Evolutionary conservation across 106 monocot genomes (phyloP).

Genomic region (Acorus calamus): DNA sequence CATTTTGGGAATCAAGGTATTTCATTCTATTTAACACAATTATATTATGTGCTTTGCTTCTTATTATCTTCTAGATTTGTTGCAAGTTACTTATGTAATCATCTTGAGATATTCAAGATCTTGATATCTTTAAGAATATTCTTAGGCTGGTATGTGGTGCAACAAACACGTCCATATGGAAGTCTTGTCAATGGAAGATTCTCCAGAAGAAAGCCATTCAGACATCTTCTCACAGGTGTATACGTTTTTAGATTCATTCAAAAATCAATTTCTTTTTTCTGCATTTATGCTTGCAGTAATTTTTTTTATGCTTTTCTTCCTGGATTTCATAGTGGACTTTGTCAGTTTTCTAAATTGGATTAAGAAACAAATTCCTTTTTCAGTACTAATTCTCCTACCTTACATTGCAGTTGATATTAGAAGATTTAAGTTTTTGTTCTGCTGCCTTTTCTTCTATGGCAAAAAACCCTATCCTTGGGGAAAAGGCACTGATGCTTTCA

Average conservation of each 20-base stretch:
- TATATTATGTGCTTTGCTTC: neutral
- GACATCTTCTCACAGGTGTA: conserved; percentile 42
- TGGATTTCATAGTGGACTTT: too few relatives aligned
- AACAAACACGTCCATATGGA: conserved; percentile 36
- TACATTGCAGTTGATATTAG: conserved; percentile 54
- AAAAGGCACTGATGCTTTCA: conserved; percentile 28
- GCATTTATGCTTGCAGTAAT: too few relatives aligned
- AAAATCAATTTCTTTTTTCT: too few relatives aligned
- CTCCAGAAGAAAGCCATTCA: conserved; percentile 35
- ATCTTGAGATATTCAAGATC: neutral
- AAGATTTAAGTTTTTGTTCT: conserved; percentile 53
- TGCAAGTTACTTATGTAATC: neutral
- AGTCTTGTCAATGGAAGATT: conserved; percentile 22
- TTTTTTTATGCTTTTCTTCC: neutral
- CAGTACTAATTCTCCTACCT: too few relatives aligned
- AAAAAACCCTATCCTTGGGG: conserved; percentile 30
- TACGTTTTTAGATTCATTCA: too few relatives aligned
- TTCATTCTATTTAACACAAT: neutral
- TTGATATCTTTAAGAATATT: neutral
- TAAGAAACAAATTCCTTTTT: too few relatives aligned
- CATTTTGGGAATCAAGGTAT: conserved; percentile 65
- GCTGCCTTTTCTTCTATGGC: conserved; percentile 28
- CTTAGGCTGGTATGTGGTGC: conserved; percentile 75
- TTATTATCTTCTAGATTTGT: neutral
- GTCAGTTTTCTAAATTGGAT: too few relatives aligned